Percentiles rank a stretch among this genome's conserved stretches.
Conservation (phyloP, 2,329 filamentous ascomycete species). For the Rutstroemia sydowiana region DNA sequence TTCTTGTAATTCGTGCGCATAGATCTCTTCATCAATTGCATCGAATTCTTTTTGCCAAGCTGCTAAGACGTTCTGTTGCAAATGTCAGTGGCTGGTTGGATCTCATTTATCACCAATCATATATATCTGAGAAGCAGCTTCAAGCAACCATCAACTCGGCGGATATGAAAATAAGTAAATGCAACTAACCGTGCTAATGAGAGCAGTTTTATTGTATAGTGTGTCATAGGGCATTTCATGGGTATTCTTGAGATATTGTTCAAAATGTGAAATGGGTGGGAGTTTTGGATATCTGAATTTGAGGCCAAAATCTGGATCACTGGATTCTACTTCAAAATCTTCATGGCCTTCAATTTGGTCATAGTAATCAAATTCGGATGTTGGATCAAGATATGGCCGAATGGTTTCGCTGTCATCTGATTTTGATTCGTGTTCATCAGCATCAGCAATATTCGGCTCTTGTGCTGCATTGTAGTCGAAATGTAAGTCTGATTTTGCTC, state of each 20-base stretch:
- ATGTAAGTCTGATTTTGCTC: conserved; percentile 4
- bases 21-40: conserved; percentile 20
- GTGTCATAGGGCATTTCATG: conserved; percentile 22
- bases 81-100: not conserved
- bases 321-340: conserved; percentile 2
- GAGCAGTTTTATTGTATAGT: conserved; percentile 21
- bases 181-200: conserved; percentile 10
- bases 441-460: conserved; percentile 5
- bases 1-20: conserved; percentile 19
- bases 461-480: conserved; percentile 10
- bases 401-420: conserved; percentile 2
- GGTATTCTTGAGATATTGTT: conserved; percentile 21
- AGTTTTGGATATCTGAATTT: conserved; percentile 22
- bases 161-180: no score
- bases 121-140: no score
- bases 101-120: no score
- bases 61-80: conserved; percentile 12
- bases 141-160: no score
- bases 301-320: conserved; percentile 7
- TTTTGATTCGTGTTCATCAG: conserved; percentile 4
- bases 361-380: conserved; percentile 19
- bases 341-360: conserved; percentile 18
- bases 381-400: conserved; percentile 16
- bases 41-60: conserved; percentile 25
- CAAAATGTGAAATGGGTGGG: conserved; percentile 18